Base-by-base conservation (phyloP, 345 rosid species). In the Angophora floribunda region DNA sequence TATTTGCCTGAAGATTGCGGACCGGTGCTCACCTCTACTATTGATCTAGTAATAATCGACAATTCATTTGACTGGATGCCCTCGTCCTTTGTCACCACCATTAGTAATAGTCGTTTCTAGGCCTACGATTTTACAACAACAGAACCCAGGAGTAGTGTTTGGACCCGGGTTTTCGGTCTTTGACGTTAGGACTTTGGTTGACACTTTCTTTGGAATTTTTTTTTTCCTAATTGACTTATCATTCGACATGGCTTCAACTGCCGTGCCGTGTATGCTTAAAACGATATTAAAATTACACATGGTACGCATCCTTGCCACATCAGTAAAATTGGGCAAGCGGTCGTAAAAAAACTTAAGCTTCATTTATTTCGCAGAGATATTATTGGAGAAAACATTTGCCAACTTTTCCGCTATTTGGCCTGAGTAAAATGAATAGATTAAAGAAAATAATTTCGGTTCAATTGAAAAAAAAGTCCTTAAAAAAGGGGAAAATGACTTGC, bases 1-100 rank as follows among this genome's bases (percentile, higher is more conserved):
- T 0, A 0, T 55, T 22, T 28, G 22, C 28, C 22, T 21, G 22
- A 7, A 55, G 6, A 55, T 0, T 0, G 1, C 22, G 4, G 0
- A 55, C 0, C 0, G 12, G 6, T 21, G 28, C 28, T 55, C 12
- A 55, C 61, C 28, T 22, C 21, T 55, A 55, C 21, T 22, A 55
- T 55, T 55, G 61, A 21, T 55, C 28, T 21, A 55, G 28, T 28
- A 55, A 55, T 55, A 2, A 8, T 55, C 5, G 6, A 0, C 61
- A 55, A 55, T 55, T 55, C 1, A 55, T 55, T 55, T 55, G 22
- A 28, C 22, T 22, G 6, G 22, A 21, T 55, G 61, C 61, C 12
- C 61, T 55, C 61, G 22, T 7, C 61, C 61, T 55, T 28, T 12
- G 22, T 55, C 2, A 1, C 61, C 61, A 55, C 61, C 61, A 9